These are phyloP conservation scores for Terana coerulea DNA, from an alignment of 768 basidiomycete genomes.

Conservation along the genomic window DNA sequence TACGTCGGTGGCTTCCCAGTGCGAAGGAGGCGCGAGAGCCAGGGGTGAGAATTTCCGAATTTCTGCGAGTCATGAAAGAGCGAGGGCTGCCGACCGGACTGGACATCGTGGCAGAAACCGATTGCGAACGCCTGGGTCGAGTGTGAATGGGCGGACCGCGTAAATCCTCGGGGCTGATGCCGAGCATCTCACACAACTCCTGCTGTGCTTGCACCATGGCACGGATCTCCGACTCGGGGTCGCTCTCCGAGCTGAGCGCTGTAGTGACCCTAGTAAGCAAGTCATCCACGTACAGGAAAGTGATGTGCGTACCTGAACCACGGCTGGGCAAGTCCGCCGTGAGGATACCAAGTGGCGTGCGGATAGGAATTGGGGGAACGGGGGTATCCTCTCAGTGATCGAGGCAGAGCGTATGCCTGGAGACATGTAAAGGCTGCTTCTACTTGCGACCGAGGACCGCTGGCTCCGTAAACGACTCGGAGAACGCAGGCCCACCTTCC, in stretches of 20 bases:
- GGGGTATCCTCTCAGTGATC: conserved; percentile 45
- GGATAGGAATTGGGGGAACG: conserved; percentile 56
- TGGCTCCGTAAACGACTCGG: conserved; percentile 37
- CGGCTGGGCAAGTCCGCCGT: conserved; percentile 40
- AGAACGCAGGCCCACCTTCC: conserved; percentile 62
- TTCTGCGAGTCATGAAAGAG: neutral
- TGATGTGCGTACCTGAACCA: conserved; percentile 26
- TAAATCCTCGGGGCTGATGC: conserved; percentile 45
- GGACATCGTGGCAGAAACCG: conserved; percentile 25
- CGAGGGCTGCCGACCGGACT: conserved; percentile 16
- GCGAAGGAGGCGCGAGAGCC: neutral
- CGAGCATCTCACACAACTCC: conserved; percentile 73
- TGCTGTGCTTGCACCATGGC: conserved; percentile 64
- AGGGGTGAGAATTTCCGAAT: neutral
- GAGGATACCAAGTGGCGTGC: conserved; percentile 37
- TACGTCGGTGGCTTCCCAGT: neutral
- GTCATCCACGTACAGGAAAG: neutral
- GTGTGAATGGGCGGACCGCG: conserved; percentile 23
- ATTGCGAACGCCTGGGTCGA: conserved; percentile 28
- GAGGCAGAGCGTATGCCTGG: conserved; percentile 30
- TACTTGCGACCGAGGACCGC: conserved; percentile 41
- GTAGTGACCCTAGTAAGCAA: neutral
- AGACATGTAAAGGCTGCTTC: conserved; percentile 32
- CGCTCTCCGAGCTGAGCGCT: conserved; percentile 39
- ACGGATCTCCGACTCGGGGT: conserved; percentile 49